Evolutionary conservation across 2,329 filamentous ascomycete genomes (phyloP).

Genomic region (Canariomyces notabilis): DNA sequence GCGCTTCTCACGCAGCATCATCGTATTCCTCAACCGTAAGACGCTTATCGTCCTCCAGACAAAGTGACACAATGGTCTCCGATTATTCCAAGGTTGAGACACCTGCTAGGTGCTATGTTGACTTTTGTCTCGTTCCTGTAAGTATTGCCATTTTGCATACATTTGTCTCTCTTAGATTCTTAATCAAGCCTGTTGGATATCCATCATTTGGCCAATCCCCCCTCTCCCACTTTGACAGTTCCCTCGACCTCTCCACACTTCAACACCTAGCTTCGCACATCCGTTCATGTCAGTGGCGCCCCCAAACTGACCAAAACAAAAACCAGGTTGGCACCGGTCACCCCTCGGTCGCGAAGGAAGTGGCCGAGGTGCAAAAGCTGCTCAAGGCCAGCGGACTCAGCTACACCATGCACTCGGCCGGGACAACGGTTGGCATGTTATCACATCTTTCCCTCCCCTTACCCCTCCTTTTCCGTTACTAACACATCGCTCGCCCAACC

Average conservation of each 20-base stretch:
- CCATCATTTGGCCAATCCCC: too few species aligned
- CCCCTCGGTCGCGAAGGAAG: conserved; percentile 72
- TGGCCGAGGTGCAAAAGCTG: conserved; percentile 83
- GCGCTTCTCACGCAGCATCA: not conserved
- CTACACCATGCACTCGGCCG: conserved; percentile 88
- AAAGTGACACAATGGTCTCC: conserved; percentile 3
- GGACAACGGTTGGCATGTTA: conserved; percentile 78
- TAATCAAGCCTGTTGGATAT: too few species aligned
- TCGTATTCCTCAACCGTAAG: not conserved
- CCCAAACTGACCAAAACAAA: too few species aligned
- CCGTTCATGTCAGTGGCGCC: too few species aligned
- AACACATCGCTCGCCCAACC: not conserved
- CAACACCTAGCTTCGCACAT: too few species aligned
- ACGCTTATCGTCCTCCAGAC: not conserved
- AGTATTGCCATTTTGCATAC: conserved; percentile 27
- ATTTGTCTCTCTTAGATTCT: too few species aligned
- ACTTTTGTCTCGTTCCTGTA: conserved; percentile 87
- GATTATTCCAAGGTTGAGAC: conserved; percentile 53
- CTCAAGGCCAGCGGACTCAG: conserved; percentile 74
- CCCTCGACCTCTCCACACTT: too few species aligned
- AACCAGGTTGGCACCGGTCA: conserved; percentile 72
- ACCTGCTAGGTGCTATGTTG: conserved; percentile 72
- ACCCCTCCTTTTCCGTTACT: conserved; percentile 1
- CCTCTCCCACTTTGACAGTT: too few species aligned
- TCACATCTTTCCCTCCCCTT: too few species aligned